Conservation (phyloP, 2,329 filamentous ascomycete species). For the Lecanicillium sp. region DNA sequence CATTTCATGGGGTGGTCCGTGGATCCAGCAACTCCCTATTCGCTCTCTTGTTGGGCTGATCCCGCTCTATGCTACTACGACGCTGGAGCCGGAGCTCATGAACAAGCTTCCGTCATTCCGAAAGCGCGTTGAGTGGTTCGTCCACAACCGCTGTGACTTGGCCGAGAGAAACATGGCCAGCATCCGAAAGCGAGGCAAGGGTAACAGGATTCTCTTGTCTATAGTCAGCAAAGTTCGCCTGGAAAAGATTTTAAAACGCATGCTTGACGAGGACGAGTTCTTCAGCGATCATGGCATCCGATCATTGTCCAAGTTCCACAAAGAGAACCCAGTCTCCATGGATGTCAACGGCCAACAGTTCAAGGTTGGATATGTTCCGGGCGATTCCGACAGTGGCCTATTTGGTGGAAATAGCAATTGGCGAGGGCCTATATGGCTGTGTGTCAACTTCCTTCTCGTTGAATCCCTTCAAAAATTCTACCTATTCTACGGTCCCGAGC, state of each 20-base stretch:
- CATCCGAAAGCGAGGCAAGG: conserved; percentile 84
- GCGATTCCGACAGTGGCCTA: conserved; percentile 91
- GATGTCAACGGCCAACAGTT: conserved; percentile 89
- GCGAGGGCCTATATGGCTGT: conserved; percentile 92
- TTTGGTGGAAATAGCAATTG: conserved; percentile 98
- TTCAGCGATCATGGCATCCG: conserved; percentile 83
- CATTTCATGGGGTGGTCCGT: conserved; percentile 91
- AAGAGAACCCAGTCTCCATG: conserved; percentile 88
- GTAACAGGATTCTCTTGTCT: conserved; percentile 76
- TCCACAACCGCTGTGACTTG: conserved; percentile 76
- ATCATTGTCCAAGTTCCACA: conserved; percentile 85
- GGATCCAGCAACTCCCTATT: conserved; percentile 86
- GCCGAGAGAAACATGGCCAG: conserved; percentile 92
- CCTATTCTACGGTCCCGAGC: conserved; percentile 84
- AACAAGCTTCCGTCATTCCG: conserved; percentile 90
- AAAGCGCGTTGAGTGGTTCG: conserved; percentile 88
- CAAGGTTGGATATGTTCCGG: conserved; percentile 80
- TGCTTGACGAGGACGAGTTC: conserved; percentile 93
- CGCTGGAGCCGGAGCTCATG: conserved; percentile 86
- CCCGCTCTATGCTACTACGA: conserved; percentile 84
- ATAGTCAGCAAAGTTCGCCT: conserved; percentile 91
- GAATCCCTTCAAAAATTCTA: conserved; percentile 93
- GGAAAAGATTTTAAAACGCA: conserved; percentile 77
- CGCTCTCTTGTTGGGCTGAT: conserved; percentile 89
- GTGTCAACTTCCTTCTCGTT: conserved; percentile 89